Conservation (phyloP, 2,329 filamentous ascomycete species). For the Reticulascus tulasneorum region DNA sequence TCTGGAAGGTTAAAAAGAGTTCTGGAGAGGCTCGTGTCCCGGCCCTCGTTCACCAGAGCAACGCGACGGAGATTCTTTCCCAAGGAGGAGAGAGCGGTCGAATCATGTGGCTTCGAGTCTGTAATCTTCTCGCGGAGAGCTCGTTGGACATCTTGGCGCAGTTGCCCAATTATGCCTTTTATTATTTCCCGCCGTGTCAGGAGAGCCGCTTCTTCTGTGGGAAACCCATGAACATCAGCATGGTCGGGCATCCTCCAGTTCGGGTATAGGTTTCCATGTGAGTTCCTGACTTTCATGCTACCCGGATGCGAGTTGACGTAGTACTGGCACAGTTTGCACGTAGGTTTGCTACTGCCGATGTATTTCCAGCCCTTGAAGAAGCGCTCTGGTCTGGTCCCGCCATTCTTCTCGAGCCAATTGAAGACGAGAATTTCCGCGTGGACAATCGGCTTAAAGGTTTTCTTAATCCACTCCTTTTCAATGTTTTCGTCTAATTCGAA, state of each 20-base stretch:
- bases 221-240: no score
- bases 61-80: no score
- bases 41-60: no score
- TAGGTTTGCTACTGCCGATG: slow-evolving; percentile 36
- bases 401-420: not conserved
- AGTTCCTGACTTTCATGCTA: slow-evolving; percentile 19
- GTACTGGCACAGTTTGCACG: slow-evolving; percentile 32
- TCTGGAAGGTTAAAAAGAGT: no score
- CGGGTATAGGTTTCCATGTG: slow-evolving; percentile 32
- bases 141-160: no score
- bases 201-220: no score
- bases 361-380: slow-evolving; percentile 31
- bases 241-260: slow-evolving; percentile 33
- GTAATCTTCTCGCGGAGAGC: no score
- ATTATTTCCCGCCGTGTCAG: no score
- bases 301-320: slow-evolving; percentile 27
- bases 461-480: slow-evolving; percentile 3
- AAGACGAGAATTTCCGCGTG: slow-evolving; percentile 28
- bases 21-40: no score
- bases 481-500: slow-evolving; percentile 21
- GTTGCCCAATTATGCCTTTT: no score
- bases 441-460: slow-evolving; percentile 22
- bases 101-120: no score
- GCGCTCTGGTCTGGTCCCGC: not conserved
- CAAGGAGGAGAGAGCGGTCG: no score